Evolutionary conservation across 2,329 filamentous ascomycete species (phyloP).

Genomic region (Ascochyta koolunga): DNA sequence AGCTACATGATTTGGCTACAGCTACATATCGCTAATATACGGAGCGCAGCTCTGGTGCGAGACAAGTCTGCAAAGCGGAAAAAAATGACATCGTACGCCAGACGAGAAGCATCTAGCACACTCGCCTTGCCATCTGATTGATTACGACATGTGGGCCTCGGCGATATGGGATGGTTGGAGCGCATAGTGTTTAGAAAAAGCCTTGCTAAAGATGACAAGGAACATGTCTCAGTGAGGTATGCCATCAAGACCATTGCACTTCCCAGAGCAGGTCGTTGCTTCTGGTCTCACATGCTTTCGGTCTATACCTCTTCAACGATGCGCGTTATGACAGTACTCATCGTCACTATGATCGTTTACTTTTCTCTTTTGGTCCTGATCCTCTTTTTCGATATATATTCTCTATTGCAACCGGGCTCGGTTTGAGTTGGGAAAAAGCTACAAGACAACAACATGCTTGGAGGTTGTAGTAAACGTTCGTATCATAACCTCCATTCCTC

Average conservation of each 20-base stretch:
- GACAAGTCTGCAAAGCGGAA: neutral
- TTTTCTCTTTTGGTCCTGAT: neutral
- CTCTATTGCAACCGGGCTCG: neutral
- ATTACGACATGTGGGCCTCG: neutral
- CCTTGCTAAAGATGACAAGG: neutral
- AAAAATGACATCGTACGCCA: neutral
- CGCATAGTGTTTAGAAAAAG: neutral
- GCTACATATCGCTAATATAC: neutral
- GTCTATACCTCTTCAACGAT: neutral
- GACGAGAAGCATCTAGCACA: neutral
- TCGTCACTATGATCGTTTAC: neutral
- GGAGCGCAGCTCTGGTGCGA: neutral
- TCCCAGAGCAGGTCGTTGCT: neutral
- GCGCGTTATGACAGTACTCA: neutral
- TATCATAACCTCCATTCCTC: neutral
- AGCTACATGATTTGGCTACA: neutral
- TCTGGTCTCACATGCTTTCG: conserved; percentile 11
- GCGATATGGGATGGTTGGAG: neutral
- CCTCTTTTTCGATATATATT: neutral
- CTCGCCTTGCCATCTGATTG: neutral
- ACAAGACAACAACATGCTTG: neutral
- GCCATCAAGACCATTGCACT: neutral
- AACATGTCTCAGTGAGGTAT: conserved; percentile 7
- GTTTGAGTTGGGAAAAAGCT: neutral
- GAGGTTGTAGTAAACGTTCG: neutral